Base-by-base conservation (phyloP, 257 asterid genomes). In the Nicotiana undulata region DNA sequence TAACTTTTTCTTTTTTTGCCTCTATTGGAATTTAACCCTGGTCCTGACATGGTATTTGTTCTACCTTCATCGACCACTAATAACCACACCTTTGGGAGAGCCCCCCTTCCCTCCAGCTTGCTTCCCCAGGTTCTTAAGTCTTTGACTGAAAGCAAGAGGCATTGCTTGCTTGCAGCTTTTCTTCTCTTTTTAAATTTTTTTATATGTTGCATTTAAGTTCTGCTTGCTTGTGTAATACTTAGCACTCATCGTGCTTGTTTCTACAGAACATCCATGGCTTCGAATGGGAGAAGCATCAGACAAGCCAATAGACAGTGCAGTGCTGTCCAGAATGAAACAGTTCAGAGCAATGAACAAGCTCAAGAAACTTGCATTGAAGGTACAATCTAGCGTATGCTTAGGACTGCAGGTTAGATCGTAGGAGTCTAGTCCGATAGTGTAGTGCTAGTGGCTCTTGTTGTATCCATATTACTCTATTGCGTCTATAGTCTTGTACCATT, bases 301-400 rank as follows among this genome's bases (percentile, higher is more conserved):
- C 77, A 75, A 81, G 84, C 84, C 84, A 61, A 81, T 81, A 44
- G 84, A 81, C 61, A 81, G 52, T 63, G 84, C 84, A 12, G 84
- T 81, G 32, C 66, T 81, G 37, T 81, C 84, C 66, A 75, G 84
- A 76, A 81, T 81, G 84, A 81, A 81, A 66, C 84, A 81, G 56
- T 81, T 81, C 53, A 81, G 84, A 68, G 84, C 84, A 63, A 81
- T 81, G 84, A 81, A 81, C 53, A 81, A 81, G 84, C 81, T 81
- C 16, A 81, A 81, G 60, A 63, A 81, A 49, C 84, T 81, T 63
- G 84, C 84, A 61, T 59, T 81, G 63, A 81, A 81, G 84, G 84
- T 81, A 63, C 24, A 31, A 74, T 24, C 40, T n/a, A n/a, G n/a
- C n/a, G n/a, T n/a, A n/a, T n/a, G n/a, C n/a, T n/a, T n/a, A n/a